These are phyloP conservation scores for Claviceps cyperi DNA, from an alignment of 2,329 filamentous ascomycete species.

Conservation along the genomic window DNA sequence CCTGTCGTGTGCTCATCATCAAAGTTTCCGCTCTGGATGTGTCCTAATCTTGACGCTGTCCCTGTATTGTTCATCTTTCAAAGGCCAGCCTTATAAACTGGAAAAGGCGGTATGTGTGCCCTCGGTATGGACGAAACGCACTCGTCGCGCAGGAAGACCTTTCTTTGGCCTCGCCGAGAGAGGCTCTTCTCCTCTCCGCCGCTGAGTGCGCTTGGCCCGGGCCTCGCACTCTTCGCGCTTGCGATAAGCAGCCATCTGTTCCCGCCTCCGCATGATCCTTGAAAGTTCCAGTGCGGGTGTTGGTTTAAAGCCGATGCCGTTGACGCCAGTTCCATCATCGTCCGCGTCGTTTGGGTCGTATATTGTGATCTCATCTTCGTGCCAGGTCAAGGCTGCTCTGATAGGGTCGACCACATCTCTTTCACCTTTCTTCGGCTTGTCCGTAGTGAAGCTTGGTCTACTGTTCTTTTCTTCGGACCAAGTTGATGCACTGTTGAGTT, in stretches of 20 bases:
- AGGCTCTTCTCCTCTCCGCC: conserved; percentile 25
- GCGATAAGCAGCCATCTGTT: conserved; percentile 48
- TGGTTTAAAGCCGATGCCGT: conserved; percentile 53
- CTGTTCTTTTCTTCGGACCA: conserved; percentile 6
- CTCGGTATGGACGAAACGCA: conserved; percentile 28
- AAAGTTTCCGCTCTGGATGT: neutral
- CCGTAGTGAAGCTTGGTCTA: neutral
- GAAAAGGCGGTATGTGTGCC: conserved; percentile 16
- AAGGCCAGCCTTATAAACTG: conserved; percentile 8
- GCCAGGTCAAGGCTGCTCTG: conserved; percentile 49
- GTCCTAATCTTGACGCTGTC: neutral
- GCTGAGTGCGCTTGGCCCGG: conserved; percentile 38
- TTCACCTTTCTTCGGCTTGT: conserved; percentile 12
- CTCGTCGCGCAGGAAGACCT: conserved; percentile 19
- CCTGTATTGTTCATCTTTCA: neutral
- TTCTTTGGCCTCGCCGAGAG: conserved; percentile 13
- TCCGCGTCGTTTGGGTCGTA: conserved; percentile 51
- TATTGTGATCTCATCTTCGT: conserved; percentile 52
- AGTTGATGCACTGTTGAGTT: conserved; percentile 12
- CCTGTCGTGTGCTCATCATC: neutral
- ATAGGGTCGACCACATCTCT: conserved; percentile 35
- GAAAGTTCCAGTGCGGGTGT: conserved; percentile 46
- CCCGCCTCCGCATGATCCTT: conserved; percentile 39
- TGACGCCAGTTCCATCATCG: conserved; percentile 52
- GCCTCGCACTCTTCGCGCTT: conserved; percentile 48